These are phyloP conservation scores for Penicillium steckii DNA, from an alignment of 495 filamentous ascomycete species.

Conservation along the genomic window DNA sequence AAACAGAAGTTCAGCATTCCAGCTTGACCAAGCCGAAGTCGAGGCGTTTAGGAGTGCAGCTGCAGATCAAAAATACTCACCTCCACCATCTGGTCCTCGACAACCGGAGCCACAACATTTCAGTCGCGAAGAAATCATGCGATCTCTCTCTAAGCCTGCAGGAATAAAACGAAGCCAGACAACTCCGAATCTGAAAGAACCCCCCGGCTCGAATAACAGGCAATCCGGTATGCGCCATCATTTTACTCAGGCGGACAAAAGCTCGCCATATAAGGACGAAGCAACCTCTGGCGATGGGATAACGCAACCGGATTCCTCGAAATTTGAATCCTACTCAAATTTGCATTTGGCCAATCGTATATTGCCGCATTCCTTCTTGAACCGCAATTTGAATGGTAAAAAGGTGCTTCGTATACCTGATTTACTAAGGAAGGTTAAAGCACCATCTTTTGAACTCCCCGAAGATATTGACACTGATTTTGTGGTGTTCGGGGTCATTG, in stretches of 20 bases:
- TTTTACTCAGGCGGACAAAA: neutral
- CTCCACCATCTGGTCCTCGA: conserved; percentile 40
- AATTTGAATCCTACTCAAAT: conserved; percentile 84
- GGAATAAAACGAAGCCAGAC: conserved; percentile 53
- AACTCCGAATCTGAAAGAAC: conserved; percentile 41
- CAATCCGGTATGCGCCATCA: neutral
- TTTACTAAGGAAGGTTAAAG: conserved; percentile 75
- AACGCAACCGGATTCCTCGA: conserved; percentile 40
- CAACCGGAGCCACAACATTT: conserved; percentile 51
- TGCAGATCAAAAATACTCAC: conserved; percentile 36
- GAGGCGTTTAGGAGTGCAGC: conserved; percentile 63
- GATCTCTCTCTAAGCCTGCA: conserved; percentile 31
- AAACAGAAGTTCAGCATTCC: conserved; percentile 71
- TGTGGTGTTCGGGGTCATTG: conserved; percentile 83
- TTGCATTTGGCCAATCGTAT: conserved; percentile 81
- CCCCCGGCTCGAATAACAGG: neutral
- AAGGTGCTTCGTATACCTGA: conserved; percentile 77
- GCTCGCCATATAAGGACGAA: neutral
- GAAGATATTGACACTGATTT: conserved; percentile 84
- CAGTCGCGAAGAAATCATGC: conserved; percentile 64
- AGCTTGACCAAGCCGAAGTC: conserved; percentile 62
- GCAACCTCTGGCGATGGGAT: conserved; percentile 9
- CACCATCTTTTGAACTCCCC: conserved; percentile 80
- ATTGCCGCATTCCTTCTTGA: conserved; percentile 76
- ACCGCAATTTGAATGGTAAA: conserved; percentile 72